Evolutionary conservation across 1,284 basidiomycete species (phyloP), one percentile per base, ranked within the genome.

Genomic region (Cryptococcus sp.): DNA sequence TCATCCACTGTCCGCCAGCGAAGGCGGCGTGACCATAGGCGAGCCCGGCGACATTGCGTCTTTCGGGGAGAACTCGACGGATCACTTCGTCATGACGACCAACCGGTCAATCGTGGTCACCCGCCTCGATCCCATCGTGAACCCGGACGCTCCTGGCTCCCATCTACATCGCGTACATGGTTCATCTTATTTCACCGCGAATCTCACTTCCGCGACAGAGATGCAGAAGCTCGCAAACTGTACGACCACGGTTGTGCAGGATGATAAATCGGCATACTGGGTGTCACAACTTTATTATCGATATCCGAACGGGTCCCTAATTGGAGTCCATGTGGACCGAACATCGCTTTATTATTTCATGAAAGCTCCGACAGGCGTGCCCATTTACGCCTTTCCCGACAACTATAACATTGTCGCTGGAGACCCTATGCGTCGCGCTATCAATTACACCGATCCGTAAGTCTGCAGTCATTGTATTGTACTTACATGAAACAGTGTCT

Each of bases 1-100:
- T 15, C 57, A 83, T 45, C 75, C 89, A 17, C 81, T 91, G 6
- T 88, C 88, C 5, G 85, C 48, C 19, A 48, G 54, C 2, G 54
- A 63, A 39, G 65, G 63, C 17, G 65, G 65, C 16, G 56, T 60
- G 5, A 47, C 57, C 23, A 60, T 65, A n/a, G 65, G 65, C 23
- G 25, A 54, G 53, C 54, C 61, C 11, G 65, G 65, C 17, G 54
- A 57, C 39, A 67, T 65, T 23, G 58, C 61, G 17, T 19, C 19
- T 15, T 63, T 60, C 25, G 65, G 65, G 13, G 59, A 62, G 16
- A 46, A 56, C 25, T 67, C 65, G 17, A 61, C 63, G n/a, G 65
- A 67, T 39, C 63, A 67, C 45, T 67, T 67, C 47, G 63, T 67
- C 50, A 58, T 67, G 58, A 62, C 58, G n/a, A 60, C 63, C 53